Evolutionary conservation across 371 early-diverging fungal species (phyloP), one percentile per base, ranked within the genome.

Genomic region (Syncephalastrum monosporum): DNA sequence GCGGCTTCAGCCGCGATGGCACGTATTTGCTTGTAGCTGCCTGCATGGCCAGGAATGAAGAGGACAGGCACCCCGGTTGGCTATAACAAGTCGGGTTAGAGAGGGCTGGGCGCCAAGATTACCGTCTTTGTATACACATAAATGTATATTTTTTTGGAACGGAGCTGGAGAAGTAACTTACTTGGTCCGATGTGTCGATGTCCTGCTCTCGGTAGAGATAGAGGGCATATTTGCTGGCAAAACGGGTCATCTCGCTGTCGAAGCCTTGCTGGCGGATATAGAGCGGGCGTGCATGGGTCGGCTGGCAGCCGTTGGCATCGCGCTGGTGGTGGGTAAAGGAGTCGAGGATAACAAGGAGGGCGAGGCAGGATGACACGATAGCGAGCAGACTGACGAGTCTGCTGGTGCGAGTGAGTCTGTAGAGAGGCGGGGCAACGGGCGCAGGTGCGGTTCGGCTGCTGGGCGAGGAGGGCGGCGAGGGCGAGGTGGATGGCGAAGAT

Each of bases 11-110:
- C 77, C 16, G 93, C 95, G 25, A 97, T 75, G 1, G 94, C 91
- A 29, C 94, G 79, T 4, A 91, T 84, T 72, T 97, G 98, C 61
- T 89, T 90, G 63, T 88, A 89, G 57, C 92, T 92, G 10, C 98
- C 97, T 15, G 96, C 95, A 66, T 96, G 92, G 0, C 98, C 98
- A 15, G 94, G 98, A 33, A 98, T 84, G 74, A 98, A 98, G 33
- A 98, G 70, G 0, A 93, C 88, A 0, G 98, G 98, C 13, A 89
- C 80, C 27, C 94, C 88, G 21, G 75, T 77, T 5, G 81, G 84
- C 71, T 75, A 57, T 58, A 25, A 54, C 42, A 15, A 41, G 27
- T 29, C 29, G 29, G 29, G 29, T 29, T 29, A 29, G 29, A 29
- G 29, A 29, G 21, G 29, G 29, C 29, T 29, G 29, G 29, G 29